Evolutionary conservation across 2,329 filamentous ascomycete species (phyloP), one percentile per base, ranked within the genome.

Genomic region (Diaporthe caulivora): DNA sequence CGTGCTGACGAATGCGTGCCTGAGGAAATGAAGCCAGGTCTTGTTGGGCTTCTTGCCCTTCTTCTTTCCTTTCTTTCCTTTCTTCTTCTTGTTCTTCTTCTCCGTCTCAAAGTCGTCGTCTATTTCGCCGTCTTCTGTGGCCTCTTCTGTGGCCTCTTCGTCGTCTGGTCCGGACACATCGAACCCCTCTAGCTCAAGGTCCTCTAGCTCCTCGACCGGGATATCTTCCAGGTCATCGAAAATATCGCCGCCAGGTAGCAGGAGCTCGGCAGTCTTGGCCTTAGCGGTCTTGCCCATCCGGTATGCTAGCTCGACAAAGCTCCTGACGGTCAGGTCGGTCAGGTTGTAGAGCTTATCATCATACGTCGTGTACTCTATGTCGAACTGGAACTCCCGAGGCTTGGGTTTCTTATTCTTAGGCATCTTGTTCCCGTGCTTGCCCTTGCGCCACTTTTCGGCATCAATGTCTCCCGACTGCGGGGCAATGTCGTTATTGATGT

Each of bases 311-410:
- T 93, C 89, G 57, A 98, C 85, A 80, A 93, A 93, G 80, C 91
- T 97, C 75, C 90, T 88, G 69, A 98, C 93, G 0, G 96, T 98
- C 81, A 99, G 84, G 82, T 98, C 96, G 55, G 90, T 87, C 78
- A 98, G 83, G 75, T 90, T 89, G 81, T 95, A 98, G 1, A 92
- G 82, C 73, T 90, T 84, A 80, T 98, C 95, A 29, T 92, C 89
- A 71, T 90, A 92, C 0, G 95, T 98, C 81, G 92, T 92, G 81
- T 99, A 99, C 81, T 98, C 95, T 64, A 97, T 86, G 80, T 97
- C 89, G 79, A 91, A 98, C 21, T 86, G 80, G 81, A 98, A 95
- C 44, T 89, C 84, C 55, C 86, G 89, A 4, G 92, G 90, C 76
- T 89, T 84, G 1, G 91, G 89, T 75, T 87, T 86, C 31, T 85